These are phyloP conservation scores for Omphalea diandra DNA, from an alignment of 441 rosid species.

Conservation along the genomic window DNA sequence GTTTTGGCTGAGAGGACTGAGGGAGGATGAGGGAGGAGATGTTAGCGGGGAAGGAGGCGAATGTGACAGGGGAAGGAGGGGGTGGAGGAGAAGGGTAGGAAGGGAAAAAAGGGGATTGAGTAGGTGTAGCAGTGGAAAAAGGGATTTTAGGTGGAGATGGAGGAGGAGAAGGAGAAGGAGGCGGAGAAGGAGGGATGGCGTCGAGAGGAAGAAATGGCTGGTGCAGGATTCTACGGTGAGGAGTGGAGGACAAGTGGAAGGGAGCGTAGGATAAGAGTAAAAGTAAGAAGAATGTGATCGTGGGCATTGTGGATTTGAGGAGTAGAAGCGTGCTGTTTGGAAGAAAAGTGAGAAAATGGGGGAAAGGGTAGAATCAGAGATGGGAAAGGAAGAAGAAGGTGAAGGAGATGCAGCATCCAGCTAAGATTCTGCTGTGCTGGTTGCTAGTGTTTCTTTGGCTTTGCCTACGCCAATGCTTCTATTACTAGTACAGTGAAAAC, in stretches of 20 bases:
- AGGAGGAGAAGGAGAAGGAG: conserved; percentile 27
- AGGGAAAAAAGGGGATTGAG: conserved; percentile 58
- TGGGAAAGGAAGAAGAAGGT: neutral
- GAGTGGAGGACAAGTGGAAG: neutral
- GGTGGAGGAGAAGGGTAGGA: conserved; percentile 72
- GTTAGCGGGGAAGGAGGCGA: conserved; percentile 93
- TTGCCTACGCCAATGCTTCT: neutral
- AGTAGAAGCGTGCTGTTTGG: conserved; percentile 7
- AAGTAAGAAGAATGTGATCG: conserved; percentile 7
- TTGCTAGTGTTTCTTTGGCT: conserved; percentile 2
- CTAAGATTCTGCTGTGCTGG: conserved; percentile 59
- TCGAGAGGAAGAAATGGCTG: conserved; percentile 45
- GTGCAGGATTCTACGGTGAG: conserved; percentile 70
- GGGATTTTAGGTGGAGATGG: conserved; percentile 50
- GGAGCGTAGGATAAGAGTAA: conserved; percentile 12
- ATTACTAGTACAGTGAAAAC: too few species aligned
- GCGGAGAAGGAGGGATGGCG: conserved; percentile 41
- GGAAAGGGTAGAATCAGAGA: conserved; percentile 4
- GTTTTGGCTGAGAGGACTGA: conserved; percentile 43
- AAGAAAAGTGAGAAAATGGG: conserved; percentile 1
- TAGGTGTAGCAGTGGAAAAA: conserved; percentile 49
- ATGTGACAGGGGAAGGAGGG: conserved; percentile 63
- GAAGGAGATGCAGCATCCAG: conserved; percentile 51
- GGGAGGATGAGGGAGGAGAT: conserved; percentile 89
- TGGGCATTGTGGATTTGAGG: conserved; percentile 43